Base-by-base conservation (phyloP, 2,329 filamentous ascomycete species). In the Cladorrhinum sp. region DNA sequence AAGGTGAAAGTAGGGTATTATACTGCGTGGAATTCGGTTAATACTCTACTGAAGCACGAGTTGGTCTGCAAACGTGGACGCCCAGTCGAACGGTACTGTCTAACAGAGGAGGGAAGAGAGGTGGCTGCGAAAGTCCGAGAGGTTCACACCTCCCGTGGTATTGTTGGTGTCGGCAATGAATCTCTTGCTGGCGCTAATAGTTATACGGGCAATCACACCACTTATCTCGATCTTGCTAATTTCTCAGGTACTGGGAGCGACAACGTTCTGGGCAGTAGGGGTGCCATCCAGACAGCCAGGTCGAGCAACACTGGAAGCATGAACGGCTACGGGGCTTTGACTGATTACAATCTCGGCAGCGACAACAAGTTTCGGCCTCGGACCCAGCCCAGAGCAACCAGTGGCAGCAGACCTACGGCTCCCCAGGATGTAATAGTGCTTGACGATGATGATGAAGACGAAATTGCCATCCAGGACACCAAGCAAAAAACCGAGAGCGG, bases 11-110 rank as follows among this genome's bases (percentile, higher is more conserved):
- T 0, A 86, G 81, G 86, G 60, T 90, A 84, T 68, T 90, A 91
- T 67, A 94, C 90, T 0, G 91, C 91, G 0, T 95, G 90, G 90
- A 89, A 84, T 68, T 92, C 90, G 1, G 92, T 94, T 82, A 91
- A 90, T 70, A 91, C 88, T 0, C 75, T 95, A 30, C 67, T 87
- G 4, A 80, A 86, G 58, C 92, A 93, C 70, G 89, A 92, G 60
- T 76, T 93, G 2, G 88, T 93, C 0, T 87, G 86, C 60, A 87
- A 90, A 66, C 85, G 85, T 57, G 88, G 89, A 0, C 80, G 88
- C 16, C 90, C 89, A 0, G 73, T 86, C 18, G 83, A 86, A 62
- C 85, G 82, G 65, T 95, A 92, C 70, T 79, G 80, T 1, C 75
- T 95, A 36, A 91, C 90, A 0, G 89, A 93, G 30, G 88, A 91